These are phyloP conservation scores for Aaosphaeria arxii DNA, from an alignment of 2,329 filamentous ascomycete genomes.

Conservation along the genomic window DNA sequence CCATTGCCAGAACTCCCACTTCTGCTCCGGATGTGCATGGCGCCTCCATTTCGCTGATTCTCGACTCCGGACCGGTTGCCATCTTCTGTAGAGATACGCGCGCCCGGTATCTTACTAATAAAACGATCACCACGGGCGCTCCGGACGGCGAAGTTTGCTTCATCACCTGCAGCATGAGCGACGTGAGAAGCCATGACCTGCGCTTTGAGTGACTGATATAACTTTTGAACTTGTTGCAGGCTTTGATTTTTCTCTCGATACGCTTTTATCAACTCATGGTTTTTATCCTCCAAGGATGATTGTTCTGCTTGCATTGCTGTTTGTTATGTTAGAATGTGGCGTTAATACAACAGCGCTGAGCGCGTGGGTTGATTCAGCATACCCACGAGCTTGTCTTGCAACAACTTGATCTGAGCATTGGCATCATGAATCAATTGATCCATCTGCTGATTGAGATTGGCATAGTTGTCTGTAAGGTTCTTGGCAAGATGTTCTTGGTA, in stretches of 20 bases:
- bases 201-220: slow-evolving; percentile 57
- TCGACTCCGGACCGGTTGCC: slow-evolving; percentile 15
- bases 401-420: slow-evolving; percentile 65
- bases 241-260: slow-evolving; percentile 70
- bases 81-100: slow-evolving; percentile 19
- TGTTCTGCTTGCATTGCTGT: slow-evolving; percentile 60
- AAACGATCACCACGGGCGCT: slow-evolving; percentile 24
- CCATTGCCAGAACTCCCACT: slow-evolving; percentile 26
- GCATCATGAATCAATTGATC: slow-evolving; percentile 74
- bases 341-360: neutral
- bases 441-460: slow-evolving; percentile 61
- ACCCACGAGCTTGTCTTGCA: slow-evolving; percentile 67
- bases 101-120: slow-evolving; percentile 28
- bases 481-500: slow-evolving; percentile 77
- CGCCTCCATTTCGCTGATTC: slow-evolving; percentile 5
- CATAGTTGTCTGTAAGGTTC: slow-evolving; percentile 69
- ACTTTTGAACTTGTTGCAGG: slow-evolving; percentile 63
- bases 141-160: slow-evolving; percentile 30
- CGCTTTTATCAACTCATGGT: slow-evolving; percentile 65
- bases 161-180: slow-evolving; percentile 53
- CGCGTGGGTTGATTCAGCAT: neutral
- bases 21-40: slow-evolving; percentile 14
- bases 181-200: slow-evolving; percentile 54
- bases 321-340: neutral
- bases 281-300: slow-evolving; percentile 64